Base-by-base conservation (phyloP, 2,329 filamentous ascomycete species). In the Penicillium crustosum region DNA sequence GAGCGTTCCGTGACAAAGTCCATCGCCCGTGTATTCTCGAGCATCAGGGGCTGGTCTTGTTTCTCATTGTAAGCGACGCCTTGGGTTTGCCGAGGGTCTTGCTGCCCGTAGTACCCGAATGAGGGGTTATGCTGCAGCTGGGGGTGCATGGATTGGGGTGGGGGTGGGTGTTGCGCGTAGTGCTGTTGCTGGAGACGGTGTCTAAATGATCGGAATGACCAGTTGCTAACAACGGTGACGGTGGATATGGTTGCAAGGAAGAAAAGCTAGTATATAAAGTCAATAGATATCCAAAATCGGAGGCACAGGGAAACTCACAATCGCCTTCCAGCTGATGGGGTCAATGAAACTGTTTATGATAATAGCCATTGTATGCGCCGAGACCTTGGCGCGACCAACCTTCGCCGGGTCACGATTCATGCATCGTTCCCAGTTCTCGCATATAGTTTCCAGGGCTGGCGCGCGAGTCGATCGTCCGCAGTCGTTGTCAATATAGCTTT, bases 311-410 rank as follows among this genome's bases (percentile, higher is more conserved):
- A 35, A 29, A 74, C 78, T 61, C 80, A 86, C 85, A 81, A 90
- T 87, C 12, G 86, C 84, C 75, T 97, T 97, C 75, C 91, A 89
- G 62, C 89, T 91, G 74, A 97, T 93, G 6, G 90, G 87, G 67
- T 96, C 91, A 5, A 96, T 88, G 73, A 97, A 97, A 68, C 89
- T 89, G 72, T 97, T 97, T 75, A 97, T 88, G 41, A 99, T 96
- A 70, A 91, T 86, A 0, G 93, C 93, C 70, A 97, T 89, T 27
- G 93, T 94, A 69, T 90, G 89, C 6, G 91, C 93, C 19, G 89
- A 91, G 39, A 96, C 86, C 68, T 88, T 89, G 42, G 93, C 89
- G 38, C 88, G 83, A 64, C 90, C 92, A 55, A 96, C 86, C 55
- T 86, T 86, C 44, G 87, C 82, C 0, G 92, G 88, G 68, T 97